Base-by-base conservation (phyloP, 495 filamentous ascomycete genomes). In the Tetracladium setigerum region DNA sequence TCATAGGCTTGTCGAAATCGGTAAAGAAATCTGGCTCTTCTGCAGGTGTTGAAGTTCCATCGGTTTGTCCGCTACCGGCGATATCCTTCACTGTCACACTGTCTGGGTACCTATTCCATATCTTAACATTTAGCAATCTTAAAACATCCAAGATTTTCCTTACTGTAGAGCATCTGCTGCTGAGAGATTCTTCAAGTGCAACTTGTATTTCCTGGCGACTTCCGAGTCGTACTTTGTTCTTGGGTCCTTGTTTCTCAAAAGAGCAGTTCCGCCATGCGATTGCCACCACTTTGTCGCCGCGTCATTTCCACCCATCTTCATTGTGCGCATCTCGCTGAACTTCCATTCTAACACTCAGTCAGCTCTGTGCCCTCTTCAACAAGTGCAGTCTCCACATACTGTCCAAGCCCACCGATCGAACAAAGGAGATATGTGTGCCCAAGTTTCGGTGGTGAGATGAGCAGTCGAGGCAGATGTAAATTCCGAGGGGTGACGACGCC, bases 291-390 rank as follows among this genome's bases (percentile, higher is more conserved):
- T 95, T 42, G 89, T 97, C 18, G 92, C 94, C 27, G 89, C 95
- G 66, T 97, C 92, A 62, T 98, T 98, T 47, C 92, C 92, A 55
- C 92, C 92, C 14, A 95, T 87, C 68, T 97, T 97, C 92, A 98
- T 98, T n/a, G 86, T 66, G 34, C 92, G 85, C 30, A 98, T 78
- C 61, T 97, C 90, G 60, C 96, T 90, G 91, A 92, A 97, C 84
- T 95, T 87, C 94, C 94, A 98, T 71, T 94, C 92, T 98, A 59
- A 18, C 6, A 17, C 24, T 6, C 14, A 22, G 17, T 59, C 38
- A 59, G 49, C 54, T 17, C 19, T 22, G 4, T 24, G 37, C 24
- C 10, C 2, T 32, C 13, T 19, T 15, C 24, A 52, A 33, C 0
- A 17, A 13, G 42, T 10, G 44, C 37, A 47, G 30, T 27, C 22